Base-by-base conservation (phyloP, 2,329 filamentous ascomycete genomes). In the Colletotrichum lupini region DNA sequence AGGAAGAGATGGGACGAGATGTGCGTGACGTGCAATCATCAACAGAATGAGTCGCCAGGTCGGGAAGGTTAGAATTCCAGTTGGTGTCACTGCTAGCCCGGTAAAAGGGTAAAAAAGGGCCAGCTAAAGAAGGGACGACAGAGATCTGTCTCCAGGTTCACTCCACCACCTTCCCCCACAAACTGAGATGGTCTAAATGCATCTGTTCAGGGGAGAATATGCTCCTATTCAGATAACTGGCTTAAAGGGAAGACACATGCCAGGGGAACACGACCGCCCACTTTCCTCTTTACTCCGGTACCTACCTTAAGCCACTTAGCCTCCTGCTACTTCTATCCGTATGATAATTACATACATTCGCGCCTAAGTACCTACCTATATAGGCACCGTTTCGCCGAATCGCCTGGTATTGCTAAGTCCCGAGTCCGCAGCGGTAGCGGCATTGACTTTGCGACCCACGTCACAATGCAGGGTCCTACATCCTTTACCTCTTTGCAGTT, bases 1-100 rank as follows among this genome's bases (percentile, higher is more conserved):
- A 58, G 66, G 59, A 64, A 56, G 26, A 59, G 42, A 73, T 63
- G 59, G 60, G 66, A 69, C 70, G 59, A 64, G 26, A 69, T 24
- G 66, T 28, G 55, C 66, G 59, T 59, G 26, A 69, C 24, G 66
- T 28, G 32, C 42, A 64, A 69, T 53, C 65, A 57, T 46, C 46
- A 12, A 61, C 56, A 37, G 32, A n/a, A 49, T 11, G 42, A 30
- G 26, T 26, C 42, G n/a, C 24, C 37, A 30, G 42, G 32, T 55
- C 16, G 49, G 52, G 52, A 57, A 57, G 11, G 52, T 30, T 57
- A 9, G 24, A n/a, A 65, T 46, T 65, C 22, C 49, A 64, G 30
- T 28, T 16, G 32, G 60, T 28, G 42, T 49, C 42, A 63, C 12
- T 53, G 28, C 30, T n/a, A 12, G 12, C 19, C 12, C 6, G 26